A percentile compares a stretch with the other conserved stretches of the same genome.
Evolutionary conservation across 345 rosid genomes (phyloP).

Genomic region (Lenwebbia sp.): DNA sequence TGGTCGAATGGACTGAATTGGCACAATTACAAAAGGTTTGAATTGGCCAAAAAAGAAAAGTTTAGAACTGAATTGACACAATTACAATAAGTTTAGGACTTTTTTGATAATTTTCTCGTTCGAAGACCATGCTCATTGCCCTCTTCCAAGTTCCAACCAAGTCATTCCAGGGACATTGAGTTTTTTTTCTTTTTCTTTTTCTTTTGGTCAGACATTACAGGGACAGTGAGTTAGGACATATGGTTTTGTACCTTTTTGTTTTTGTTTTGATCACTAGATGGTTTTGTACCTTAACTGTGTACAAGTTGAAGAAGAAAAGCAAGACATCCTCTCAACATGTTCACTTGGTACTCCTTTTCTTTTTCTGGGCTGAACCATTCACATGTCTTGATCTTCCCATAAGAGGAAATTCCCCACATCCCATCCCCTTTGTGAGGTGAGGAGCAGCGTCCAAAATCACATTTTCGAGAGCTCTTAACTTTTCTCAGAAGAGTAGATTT

Average conservation of each 20-base stretch:
- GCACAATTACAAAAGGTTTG: too few relatives aligned
- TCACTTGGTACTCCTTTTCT: neutral
- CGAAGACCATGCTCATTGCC: neutral
- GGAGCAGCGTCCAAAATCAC: neutral
- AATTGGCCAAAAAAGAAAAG: too few relatives aligned
- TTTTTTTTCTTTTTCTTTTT: neutral
- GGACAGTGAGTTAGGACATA: neutral
- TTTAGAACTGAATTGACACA: too few relatives aligned
- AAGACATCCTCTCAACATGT: neutral
- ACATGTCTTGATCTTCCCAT: neutral
- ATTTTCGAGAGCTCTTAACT: neutral
- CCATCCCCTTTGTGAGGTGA: neutral
- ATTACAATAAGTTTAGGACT: too few relatives aligned
- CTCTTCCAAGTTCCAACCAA: neutral
- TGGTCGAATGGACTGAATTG: too few relatives aligned
- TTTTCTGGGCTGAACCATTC: neutral
- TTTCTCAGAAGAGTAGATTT: neutral
- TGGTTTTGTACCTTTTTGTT: neutral
- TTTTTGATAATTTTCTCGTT: too few relatives aligned
- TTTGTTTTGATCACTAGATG: too few relatives aligned
- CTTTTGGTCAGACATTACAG: too few relatives aligned
- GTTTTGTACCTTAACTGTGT: neutral
- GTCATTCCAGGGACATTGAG: neutral
- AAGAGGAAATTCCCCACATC: neutral
- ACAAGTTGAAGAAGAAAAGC: neutral